Evolutionary conservation across 73 alveolate species (phyloP), one percentile per base, ranked within the genome.

Genomic region (Tetrahymena elliotti): DNA sequence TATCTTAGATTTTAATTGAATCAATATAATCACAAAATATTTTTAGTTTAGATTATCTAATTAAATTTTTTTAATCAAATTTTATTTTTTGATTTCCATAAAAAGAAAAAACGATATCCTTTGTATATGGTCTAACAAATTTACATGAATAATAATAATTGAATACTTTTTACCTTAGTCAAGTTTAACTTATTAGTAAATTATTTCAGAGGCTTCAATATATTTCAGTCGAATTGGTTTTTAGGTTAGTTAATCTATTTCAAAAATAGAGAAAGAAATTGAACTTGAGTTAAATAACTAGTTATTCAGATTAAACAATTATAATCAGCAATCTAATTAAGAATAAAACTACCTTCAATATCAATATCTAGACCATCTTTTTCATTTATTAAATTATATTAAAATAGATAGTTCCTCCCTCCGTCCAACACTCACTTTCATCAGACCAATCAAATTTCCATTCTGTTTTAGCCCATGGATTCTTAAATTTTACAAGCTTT

Each of bases 401-500:
- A 15, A 40, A 10, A 40, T 10, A 40, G 54, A 93, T 39, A 96
- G 83, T 95, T 93, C 96, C 94, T 96, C 98, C 98, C 54, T 94
- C 96, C 22, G 98, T 96, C 98, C 98, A 96, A 83, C 93, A 93
- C 18, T 93, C 83, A 33, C 97, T 94, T 34, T 93, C 94, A 92
- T 96, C 98, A 84, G 97, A 93, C 98, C 98, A 96, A 40, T 96
- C 98, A 8, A 97, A 96, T 8, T 95, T 95, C 98, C 98, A 96
- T 95, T 96, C 98, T 54, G 95, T 95, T 39, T 97, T 95, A 22
- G 97, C 98, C 98, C 98, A 96, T 10, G 53, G 93, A 92, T 96
- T 96, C 93, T 95, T 95, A 94, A 96, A 93, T 84, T 95, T 96
- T 38, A 95, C n/a, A 93, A 96, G 93, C 53, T 96, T 96, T 3